Evolutionary conservation across 2,329 filamentous ascomycete species (phyloP).

Genomic region (Calonectria crousiana): DNA sequence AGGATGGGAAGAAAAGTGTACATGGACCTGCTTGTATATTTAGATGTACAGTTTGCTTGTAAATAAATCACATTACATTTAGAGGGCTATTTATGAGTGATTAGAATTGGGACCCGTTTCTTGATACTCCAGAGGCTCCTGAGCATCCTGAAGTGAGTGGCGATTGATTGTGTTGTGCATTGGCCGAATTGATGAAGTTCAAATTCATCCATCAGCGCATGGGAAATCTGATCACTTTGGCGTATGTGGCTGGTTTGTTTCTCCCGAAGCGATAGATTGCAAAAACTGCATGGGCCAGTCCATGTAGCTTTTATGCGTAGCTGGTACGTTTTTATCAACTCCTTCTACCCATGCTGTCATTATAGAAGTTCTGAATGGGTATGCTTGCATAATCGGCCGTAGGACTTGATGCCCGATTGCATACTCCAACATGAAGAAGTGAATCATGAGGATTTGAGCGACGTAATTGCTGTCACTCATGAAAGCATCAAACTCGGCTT

Average conservation of each 20-base stretch:
- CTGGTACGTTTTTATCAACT: conserved; percentile 4
- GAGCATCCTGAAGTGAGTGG: background rate
- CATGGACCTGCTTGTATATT: background rate
- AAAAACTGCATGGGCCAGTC: conserved; percentile 25
- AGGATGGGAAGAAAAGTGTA: too few relatives aligned
- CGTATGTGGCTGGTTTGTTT: background rate
- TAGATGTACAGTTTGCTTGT: background rate
- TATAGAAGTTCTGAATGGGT: conserved; percentile 11
- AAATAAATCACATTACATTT: background rate
- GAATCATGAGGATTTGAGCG: conserved; percentile 23
- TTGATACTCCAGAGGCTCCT: too few relatives aligned
- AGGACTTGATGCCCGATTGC: conserved; percentile 4
- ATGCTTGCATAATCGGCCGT: conserved; percentile 3
- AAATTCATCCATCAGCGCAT: background rate
- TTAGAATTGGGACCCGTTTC: too few relatives aligned
- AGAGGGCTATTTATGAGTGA: too few relatives aligned
- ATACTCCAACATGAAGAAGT: conserved; percentile 30
- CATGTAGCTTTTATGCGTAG: conserved; percentile 7
- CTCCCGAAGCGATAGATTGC: background rate
- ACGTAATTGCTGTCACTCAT: conserved; percentile 9
- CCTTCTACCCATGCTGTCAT: conserved; percentile 9
- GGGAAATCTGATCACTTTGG: background rate
- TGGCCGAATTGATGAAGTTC: background rate
- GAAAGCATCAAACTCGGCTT: conserved; percentile 21
- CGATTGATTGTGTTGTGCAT: too few relatives aligned